phyloP scores from a whole-genome alignment of 2,329 filamentous ascomycete species.

The Metarhizium humberi region DNA sequence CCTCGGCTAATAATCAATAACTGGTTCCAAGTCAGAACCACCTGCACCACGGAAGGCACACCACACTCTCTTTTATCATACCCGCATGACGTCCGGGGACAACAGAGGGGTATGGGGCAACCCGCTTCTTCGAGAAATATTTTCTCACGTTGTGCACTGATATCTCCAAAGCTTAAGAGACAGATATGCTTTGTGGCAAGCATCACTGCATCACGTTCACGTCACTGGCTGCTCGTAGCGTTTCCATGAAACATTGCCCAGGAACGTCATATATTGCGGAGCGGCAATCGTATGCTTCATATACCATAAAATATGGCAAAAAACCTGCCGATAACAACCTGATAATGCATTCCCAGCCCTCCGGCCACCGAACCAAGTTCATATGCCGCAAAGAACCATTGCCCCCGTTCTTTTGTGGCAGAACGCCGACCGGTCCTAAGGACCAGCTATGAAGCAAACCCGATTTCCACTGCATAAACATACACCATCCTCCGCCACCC shows the following conservation, averaged over 20 bases:
- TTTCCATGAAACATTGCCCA: no score
- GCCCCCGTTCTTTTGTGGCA: slow-evolving; percentile 19
- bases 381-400: slow-evolving; percentile 18
- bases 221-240: neutral
- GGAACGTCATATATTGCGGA: neutral
- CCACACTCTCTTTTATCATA: neutral
- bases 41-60: slow-evolving; percentile 1
- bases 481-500: neutral
- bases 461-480: slow-evolving; percentile 5
- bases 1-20: slow-evolving; percentile 20
- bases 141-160: no score
- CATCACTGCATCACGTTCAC: neutral
- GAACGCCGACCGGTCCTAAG: slow-evolving; percentile 19
- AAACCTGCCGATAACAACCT: slow-evolving; percentile 12
- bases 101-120: no score
- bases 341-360: slow-evolving; percentile 20
- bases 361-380: slow-evolving; percentile 19
- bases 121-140: no score
- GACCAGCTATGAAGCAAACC: slow-evolving; percentile 12
- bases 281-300: slow-evolving; percentile 3
- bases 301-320: slow-evolving; percentile 7
- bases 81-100: no score
- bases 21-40: no score
- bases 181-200: neutral
- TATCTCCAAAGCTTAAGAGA: neutral